Evolutionary conservation across 2,329 filamentous ascomycete species (phyloP), one percentile per base, ranked within the genome.

Genomic region (Colletotrichum sp.): DNA sequence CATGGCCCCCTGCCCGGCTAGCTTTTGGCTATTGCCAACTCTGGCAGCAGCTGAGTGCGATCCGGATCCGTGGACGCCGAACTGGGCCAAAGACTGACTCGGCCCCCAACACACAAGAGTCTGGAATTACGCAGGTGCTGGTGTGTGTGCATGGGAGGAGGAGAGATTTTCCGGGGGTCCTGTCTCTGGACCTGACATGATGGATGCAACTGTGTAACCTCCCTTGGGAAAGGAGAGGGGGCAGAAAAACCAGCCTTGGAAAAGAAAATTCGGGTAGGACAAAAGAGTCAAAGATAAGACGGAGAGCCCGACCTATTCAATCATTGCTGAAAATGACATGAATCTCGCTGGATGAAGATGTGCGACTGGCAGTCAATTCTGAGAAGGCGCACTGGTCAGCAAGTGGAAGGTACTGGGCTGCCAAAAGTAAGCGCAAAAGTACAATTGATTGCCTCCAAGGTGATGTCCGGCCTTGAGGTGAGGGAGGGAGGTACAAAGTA

Each of bases 11-110:
- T n/a, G 59, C 59, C 59, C 28, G 59, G 19, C 32, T 64, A 34
- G 61, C 61, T 64, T 64, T 15, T 9, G n/a, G 16, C 22, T 25
- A 19, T 59, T 22, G 55, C 55, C 65, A n/a, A 28, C 34, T 32
- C 59, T 15, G 30, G 34, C 36, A 52, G 55, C 57, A 63, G 57
- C 32, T 28, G 16, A 64, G n/a, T 30, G 30, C 59, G 59, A 25
- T 9, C 28, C 68, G 59, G 57, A 27, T 63, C 68, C 68, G 39
- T 70, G 13, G 69, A 64, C 48, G 32, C 72, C 72, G 25, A 68
- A 44, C 36, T 44, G 30, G 72, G 64, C 22, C 70, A 32, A 25
- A 64, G 57, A 65, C 32, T 75, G 68, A 68, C 72, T 75, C 72
- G 55, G 72, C 68, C 68, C 30, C 68, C 61, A 64, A 67, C 64